phyloP scores from a whole-genome alignment of 805 yeast genomes.

The Torulaspora franciscae region DNA sequence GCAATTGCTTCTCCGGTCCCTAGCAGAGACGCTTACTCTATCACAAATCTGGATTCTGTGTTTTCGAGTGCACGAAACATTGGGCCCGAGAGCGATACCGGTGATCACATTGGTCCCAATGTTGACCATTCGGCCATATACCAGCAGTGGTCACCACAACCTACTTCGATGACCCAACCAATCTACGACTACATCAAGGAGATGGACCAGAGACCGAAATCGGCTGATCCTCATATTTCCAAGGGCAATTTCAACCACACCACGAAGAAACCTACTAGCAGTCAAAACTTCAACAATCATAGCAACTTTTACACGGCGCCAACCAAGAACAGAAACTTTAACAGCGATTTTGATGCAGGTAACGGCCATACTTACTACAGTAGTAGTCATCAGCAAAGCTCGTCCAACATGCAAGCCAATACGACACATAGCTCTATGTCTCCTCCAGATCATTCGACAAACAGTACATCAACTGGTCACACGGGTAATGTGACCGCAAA shows the following conservation, averaged over 20 bases:
- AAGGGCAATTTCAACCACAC: conserved; percentile 5
- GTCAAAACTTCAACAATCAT: conserved; percentile 6
- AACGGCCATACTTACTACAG: neutral
- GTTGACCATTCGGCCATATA: conserved; percentile 15
- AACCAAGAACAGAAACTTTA: conserved; percentile 2
- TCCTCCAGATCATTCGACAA: conserved; percentile 12
- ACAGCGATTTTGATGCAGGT: conserved; percentile 3
- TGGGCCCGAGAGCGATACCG: conserved; percentile 7
- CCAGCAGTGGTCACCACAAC: conserved; percentile 37
- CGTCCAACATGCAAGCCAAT: neutral
- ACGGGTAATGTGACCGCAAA: neutral
- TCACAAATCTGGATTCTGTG: conserved; percentile 19
- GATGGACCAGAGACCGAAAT: conserved; percentile 39
- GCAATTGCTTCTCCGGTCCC: conserved; percentile 30
- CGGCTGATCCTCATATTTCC: conserved; percentile 39
- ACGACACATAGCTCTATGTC: conserved; percentile 5
- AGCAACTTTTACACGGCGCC: conserved; percentile 5
- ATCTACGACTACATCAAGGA: conserved; percentile 32
- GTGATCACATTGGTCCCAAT: conserved; percentile 9
- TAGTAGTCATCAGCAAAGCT: conserved; percentile 2
- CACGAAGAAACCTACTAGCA: conserved; percentile 3
- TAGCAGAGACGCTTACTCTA: conserved; percentile 16
- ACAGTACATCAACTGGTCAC: conserved; percentile 1
- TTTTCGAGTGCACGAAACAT: conserved; percentile 10
- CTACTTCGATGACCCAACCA: conserved; percentile 38